Evolutionary conservation across 495 filamentous ascomycete genomes (phyloP).

Genomic region (Neohortaea acidophila): DNA sequence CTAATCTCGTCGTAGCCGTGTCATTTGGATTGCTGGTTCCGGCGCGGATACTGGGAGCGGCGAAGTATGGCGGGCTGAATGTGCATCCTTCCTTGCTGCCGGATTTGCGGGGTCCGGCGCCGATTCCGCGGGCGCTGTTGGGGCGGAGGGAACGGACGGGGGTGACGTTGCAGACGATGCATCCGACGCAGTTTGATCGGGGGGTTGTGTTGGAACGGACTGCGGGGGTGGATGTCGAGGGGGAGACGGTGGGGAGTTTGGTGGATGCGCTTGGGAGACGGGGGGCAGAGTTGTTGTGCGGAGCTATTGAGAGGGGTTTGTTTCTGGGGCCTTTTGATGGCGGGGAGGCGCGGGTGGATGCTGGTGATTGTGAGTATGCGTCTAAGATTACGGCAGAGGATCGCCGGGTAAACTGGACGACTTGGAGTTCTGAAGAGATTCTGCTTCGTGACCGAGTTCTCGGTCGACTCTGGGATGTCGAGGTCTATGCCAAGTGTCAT

Average conservation of each 20-base stretch:
- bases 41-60: conserved; percentile 47
- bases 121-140: conserved; percentile 66
- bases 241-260: conserved; percentile 29
- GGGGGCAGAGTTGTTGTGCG: conserved; percentile 22
- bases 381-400: conserved; percentile 40
- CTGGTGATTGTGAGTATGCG: conserved; percentile 25
- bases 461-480: conserved; percentile 39
- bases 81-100: conserved; percentile 90
- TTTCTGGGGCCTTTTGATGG: conserved; percentile 32
- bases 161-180: conserved; percentile 71
- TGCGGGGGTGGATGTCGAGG: conserved; percentile 34
- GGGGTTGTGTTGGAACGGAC: conserved; percentile 61
- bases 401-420: conserved; percentile 38
- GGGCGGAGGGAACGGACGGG: conserved; percentile 41
- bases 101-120: conserved; percentile 50
- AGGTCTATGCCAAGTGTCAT: conserved; percentile 1
- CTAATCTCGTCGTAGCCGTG: conserved; percentile 84
- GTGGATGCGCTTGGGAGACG: conserved; percentile 29
- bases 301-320: conserved; percentile 30
- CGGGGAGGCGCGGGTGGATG: conserved; percentile 15
- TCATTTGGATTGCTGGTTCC: conserved; percentile 90
- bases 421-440: conserved; percentile 35
- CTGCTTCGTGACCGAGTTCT: conserved; percentile 35
- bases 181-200: conserved; percentile 57
- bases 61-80: conserved; percentile 78